Conservation (phyloP, 78 protist genomes). For the Planoprotostelium fungivorum region DNA sequence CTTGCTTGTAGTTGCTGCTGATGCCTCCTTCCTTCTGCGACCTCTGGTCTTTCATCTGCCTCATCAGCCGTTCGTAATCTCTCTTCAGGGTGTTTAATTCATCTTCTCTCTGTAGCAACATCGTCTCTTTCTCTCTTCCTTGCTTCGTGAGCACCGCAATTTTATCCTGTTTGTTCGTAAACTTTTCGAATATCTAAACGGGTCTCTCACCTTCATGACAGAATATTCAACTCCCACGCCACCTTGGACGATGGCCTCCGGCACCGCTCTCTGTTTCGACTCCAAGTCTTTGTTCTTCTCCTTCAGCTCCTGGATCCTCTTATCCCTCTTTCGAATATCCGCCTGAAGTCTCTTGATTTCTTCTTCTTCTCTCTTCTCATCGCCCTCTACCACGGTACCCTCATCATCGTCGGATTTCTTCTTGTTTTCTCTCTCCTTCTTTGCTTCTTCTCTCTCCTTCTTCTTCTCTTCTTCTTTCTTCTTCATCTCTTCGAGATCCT, state of each 20-base stretch:
- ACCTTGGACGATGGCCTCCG: background rate
- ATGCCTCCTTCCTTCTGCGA: background rate
- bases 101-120: background rate
- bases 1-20: background rate
- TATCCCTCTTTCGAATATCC: background rate
- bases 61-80: background rate
- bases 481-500: background rate
- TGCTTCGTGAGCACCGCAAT: background rate
- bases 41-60: background rate
- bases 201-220: background rate
- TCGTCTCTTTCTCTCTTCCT: background rate
- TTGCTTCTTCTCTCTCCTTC: background rate
- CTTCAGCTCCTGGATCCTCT: background rate
- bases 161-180: background rate
- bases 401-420: too few species aligned
- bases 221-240: background rate
- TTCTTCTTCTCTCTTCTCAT: background rate
- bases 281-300: background rate
- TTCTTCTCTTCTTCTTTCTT: background rate
- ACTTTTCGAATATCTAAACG: background rate
- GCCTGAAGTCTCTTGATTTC: background rate
- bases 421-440: background rate
- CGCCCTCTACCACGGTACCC: too few species aligned
- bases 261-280: background rate
- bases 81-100: background rate